These are phyloP conservation scores for Auriscalpium vulgare DNA, from an alignment of 768 basidiomycete genomes.

Conservation along the genomic window DNA sequence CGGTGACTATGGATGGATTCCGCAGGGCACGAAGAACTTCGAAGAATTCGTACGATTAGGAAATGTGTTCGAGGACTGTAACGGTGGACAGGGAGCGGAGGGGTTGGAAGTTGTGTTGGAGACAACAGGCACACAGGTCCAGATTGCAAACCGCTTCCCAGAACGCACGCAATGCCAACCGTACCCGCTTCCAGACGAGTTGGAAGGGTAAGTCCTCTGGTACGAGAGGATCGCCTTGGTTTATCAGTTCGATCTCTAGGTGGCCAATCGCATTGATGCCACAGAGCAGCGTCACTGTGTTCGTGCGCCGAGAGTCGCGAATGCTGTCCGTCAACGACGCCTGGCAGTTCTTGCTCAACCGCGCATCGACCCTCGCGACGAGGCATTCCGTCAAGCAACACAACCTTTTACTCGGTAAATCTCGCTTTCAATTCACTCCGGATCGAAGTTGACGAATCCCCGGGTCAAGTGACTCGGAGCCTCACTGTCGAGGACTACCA, in stretches of 20 bases:
- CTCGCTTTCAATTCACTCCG: neutral
- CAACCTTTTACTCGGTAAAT: conserved; percentile 7
- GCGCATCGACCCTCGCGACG: conserved; percentile 3
- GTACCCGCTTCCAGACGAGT: conserved; percentile 1
- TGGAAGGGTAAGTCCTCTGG: conserved; percentile 1
- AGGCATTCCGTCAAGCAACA: conserved; percentile 8
- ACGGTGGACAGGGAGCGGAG: neutral
- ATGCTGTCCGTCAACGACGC: conserved; percentile 8
- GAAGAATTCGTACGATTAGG: conserved; percentile 9
- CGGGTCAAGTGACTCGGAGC: conserved; percentile 7
- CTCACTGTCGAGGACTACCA: conserved; percentile 4
- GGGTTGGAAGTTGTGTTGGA: conserved; percentile 3
- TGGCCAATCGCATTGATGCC: conserved; percentile 11
- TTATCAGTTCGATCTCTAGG: neutral
- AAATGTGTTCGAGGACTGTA: conserved; percentile 1
- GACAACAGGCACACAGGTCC: conserved; percentile 7
- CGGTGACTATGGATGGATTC: conserved; percentile 12
- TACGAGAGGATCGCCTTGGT: neutral
- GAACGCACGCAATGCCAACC: conserved; percentile 5
- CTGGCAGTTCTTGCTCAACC: conserved; percentile 7
- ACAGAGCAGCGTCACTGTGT: conserved; percentile 2
- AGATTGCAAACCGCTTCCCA: conserved; percentile 1
- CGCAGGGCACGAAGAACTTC: conserved; percentile 4
- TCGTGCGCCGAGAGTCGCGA: conserved; percentile 6
- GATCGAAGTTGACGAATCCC: neutral